Evolutionary conservation across 1,284 basidiomycete genomes (phyloP).

Genomic region (Schizopora paradoxa): DNA sequence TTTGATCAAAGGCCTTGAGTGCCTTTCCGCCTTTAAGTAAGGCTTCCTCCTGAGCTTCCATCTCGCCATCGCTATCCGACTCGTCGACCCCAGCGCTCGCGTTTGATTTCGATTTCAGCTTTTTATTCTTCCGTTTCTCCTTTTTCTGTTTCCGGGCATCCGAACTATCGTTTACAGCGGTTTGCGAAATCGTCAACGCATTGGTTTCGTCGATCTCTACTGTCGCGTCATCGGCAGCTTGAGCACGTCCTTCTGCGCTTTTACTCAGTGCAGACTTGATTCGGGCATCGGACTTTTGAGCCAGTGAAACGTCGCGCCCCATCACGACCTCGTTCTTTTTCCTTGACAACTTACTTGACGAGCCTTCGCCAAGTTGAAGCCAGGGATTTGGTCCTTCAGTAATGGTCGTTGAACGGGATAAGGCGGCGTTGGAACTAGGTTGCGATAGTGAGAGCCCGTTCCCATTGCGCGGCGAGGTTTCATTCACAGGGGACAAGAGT

Average conservation of each 20-base stretch:
- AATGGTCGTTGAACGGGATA: slow-evolving; percentile 15
- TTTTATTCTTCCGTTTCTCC: slow-evolving; percentile 15
- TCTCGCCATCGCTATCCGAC: slow-evolving; percentile 57
- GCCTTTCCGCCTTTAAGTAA: slow-evolving; percentile 39
- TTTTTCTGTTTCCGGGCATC: slow-evolving; percentile 22
- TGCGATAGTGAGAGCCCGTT: background rate
- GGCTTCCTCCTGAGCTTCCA: slow-evolving; percentile 58
- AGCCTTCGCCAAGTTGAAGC: slow-evolving; percentile 42
- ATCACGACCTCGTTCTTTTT: slow-evolving; percentile 68
- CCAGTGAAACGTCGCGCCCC: slow-evolving; percentile 52
- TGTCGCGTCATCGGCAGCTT: slow-evolving; percentile 62
- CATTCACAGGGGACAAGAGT: slow-evolving; percentile 23
- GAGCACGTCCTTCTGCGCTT: slow-evolving; percentile 47
- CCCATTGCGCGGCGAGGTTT: slow-evolving; percentile 7
- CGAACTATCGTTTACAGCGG: slow-evolving; percentile 2
- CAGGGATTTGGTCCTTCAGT: slow-evolving; percentile 58
- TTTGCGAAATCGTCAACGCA: slow-evolving; percentile 27
- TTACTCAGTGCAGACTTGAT: slow-evolving; percentile 60
- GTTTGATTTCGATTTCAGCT: slow-evolving; percentile 19
- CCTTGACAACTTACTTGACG: slow-evolving; percentile 37
- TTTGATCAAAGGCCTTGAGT: slow-evolving; percentile 71
- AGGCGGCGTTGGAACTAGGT: slow-evolving; percentile 8
- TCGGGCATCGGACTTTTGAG: slow-evolving; percentile 64
- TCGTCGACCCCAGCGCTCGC: slow-evolving; percentile 36
- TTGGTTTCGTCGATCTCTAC: slow-evolving; percentile 71